phyloP scores from a whole-genome alignment of 768 basidiomycete species.

The Rhodotorula babjevae region DNA sequence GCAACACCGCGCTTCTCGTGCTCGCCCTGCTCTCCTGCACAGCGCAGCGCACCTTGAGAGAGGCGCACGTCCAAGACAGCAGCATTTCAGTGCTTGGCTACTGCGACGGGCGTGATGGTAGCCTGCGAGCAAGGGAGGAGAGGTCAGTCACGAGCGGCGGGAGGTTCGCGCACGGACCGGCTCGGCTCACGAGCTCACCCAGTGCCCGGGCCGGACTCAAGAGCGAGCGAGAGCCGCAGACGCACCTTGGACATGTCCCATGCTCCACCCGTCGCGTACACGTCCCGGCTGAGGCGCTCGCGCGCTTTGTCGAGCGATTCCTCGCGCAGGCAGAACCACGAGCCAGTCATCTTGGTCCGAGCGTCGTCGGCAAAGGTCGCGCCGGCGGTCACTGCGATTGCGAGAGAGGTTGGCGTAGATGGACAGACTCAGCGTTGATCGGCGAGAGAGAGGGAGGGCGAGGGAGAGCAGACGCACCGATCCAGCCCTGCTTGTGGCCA shows the following conservation, averaged over 20 bases:
- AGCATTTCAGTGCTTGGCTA: constrained; percentile 25
- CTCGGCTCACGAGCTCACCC: no score
- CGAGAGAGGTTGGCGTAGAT: no score
- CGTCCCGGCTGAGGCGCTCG: constrained; percentile 18
- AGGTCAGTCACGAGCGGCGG: background rate
- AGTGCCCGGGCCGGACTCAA: no score
- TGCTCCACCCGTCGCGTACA: constrained; percentile 29
- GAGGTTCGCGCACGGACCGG: no score
- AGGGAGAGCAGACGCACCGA: background rate
- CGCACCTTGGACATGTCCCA: constrained; percentile 32
- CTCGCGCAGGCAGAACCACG: constrained; percentile 30
- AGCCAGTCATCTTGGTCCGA: constrained; percentile 23
- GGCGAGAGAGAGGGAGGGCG: background rate
- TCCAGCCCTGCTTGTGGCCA: constrained; percentile 24
- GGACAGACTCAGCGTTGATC: no score
- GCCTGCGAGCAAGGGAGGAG: background rate
- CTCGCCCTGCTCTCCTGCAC: no score
- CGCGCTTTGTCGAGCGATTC: constrained; percentile 24
- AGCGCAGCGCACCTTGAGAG: no score
- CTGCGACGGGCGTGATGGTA: constrained; percentile 24
- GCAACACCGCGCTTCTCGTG: no score
- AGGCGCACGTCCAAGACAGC: background rate
- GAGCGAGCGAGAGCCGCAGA: no score
- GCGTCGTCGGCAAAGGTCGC: constrained; percentile 35
- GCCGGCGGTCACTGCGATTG: constrained; percentile 30